Percentiles rank a stretch among this genome's conserved stretches.
phyloP scores from a whole-genome alignment of 2,329 filamentous ascomycete species.

The Phaeosphaeria sp. region DNA sequence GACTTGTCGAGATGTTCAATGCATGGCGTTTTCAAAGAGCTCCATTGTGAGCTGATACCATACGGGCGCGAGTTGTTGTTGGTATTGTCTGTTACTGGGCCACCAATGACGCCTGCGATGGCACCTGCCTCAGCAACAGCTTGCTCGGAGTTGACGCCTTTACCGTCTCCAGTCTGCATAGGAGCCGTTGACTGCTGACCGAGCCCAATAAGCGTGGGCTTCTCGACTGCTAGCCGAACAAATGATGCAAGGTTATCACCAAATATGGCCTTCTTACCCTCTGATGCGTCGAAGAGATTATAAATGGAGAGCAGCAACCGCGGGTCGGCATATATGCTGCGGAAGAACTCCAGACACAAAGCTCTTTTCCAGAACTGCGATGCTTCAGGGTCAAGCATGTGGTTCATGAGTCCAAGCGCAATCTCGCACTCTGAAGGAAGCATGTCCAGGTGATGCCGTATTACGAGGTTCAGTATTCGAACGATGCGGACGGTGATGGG shows the following conservation, averaged over 20 bases:
- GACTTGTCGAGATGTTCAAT: conserved; percentile 95
- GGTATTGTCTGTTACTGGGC: conserved; percentile 63
- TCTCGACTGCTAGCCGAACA: conserved; percentile 91
- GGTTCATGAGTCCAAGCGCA: conserved; percentile 79
- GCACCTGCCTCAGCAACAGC: conserved; percentile 89
- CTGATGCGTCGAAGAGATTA: conserved; percentile 75
- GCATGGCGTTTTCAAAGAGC: conserved; percentile 82
- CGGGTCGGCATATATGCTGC: conserved; percentile 83
- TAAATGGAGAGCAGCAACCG: conserved; percentile 81
- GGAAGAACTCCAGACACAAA: conserved; percentile 89
- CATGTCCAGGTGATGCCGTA: conserved; percentile 78
- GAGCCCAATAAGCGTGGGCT: conserved; percentile 85
- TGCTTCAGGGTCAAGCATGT: conserved; percentile 84
- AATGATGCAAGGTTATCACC: conserved; percentile 85
- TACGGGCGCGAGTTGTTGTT: conserved; percentile 68
- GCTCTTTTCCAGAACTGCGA: conserved; percentile 84
- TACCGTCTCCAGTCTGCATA: conserved; percentile 62
- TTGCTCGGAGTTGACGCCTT: conserved; percentile 67
- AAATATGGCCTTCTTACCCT: conserved; percentile 77
- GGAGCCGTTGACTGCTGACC: conserved; percentile 88
- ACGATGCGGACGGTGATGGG: conserved; percentile 81
- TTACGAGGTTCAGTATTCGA: conserved; percentile 80
- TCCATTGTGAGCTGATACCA: conserved; percentile 93
- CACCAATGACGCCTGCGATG: conserved; percentile 82
- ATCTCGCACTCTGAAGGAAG: conserved; percentile 82